These are phyloP conservation scores for Neurospora sp. DNA, from an alignment of 2,329 filamentous ascomycete genomes.

Conservation along the genomic window DNA sequence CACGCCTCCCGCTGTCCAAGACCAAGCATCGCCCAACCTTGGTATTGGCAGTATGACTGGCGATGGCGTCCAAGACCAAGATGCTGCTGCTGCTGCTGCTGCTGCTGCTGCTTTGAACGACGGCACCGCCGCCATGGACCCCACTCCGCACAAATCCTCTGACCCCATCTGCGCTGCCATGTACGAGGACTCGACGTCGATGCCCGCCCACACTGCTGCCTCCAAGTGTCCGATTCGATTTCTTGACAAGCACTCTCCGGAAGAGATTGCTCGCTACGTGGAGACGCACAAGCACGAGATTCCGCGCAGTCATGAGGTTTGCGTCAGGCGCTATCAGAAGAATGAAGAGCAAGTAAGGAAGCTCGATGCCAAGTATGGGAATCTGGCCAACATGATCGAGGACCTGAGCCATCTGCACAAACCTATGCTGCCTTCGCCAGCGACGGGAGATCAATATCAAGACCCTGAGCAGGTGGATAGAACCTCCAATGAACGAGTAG, in stretches of 20 bases:
- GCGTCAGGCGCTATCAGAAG: conserved; percentile 79
- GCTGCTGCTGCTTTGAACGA: conserved; percentile 36
- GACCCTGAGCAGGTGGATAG: conserved; percentile 28
- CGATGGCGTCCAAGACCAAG: conserved; percentile 13
- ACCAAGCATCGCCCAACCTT: conserved; percentile 20
- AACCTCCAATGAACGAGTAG: conserved; percentile 59
- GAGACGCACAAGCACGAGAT: conserved; percentile 93
- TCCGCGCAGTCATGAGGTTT: conserved; percentile 86
- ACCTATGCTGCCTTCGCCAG: conserved; percentile 62
- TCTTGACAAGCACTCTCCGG: conserved; percentile 82
- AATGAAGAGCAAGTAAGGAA: conserved; percentile 78
- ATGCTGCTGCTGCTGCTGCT: conserved; percentile 17
- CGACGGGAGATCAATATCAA: conserved; percentile 22
- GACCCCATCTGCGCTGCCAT: conserved; percentile 57
- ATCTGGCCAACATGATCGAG: conserved; percentile 87
- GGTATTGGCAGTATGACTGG: conserved; percentile 6
- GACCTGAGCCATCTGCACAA: conserved; percentile 81
- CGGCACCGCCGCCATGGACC: conserved; percentile 45
- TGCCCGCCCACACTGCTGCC: conserved; percentile 36
- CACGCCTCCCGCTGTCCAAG: conserved; percentile 19
- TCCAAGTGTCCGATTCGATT: conserved; percentile 85
- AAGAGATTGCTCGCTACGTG: conserved; percentile 88
- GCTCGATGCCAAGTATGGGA: conserved; percentile 89
- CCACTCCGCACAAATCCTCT: conserved; percentile 36
- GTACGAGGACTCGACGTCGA: conserved; percentile 49